These are phyloP conservation scores for Caloboletus inedulis DNA, from an alignment of 1,284 basidiomycete species.

Conservation along the genomic window DNA sequence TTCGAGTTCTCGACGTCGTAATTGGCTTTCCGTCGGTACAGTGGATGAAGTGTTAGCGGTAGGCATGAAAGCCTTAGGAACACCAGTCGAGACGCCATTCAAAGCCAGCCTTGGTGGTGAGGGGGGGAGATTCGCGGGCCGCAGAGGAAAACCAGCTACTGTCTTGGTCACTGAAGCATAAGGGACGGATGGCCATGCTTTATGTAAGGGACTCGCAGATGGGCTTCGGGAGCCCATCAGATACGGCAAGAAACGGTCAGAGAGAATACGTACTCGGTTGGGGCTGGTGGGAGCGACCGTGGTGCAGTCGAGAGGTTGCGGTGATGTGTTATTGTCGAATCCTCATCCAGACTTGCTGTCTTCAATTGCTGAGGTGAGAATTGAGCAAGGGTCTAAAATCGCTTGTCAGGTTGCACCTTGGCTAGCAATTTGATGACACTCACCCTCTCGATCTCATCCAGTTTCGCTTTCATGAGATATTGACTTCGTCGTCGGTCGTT, in stretches of 20 bases:
- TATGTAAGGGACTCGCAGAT: conserved; percentile 18
- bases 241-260: conserved; percentile 5
- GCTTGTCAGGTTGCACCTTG: conserved; percentile 5
- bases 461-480: conserved; percentile 61
- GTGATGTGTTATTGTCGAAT: conserved; percentile 22
- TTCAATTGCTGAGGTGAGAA: conserved; percentile 64
- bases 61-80: conserved; percentile 47
- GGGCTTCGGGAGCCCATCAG: conserved; percentile 15
- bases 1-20: conserved; percentile 52
- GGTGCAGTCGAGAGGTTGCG: conserved; percentile 26
- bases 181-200: conserved; percentile 49
- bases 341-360: conserved; percentile 45
- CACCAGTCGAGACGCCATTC: conserved; percentile 63
- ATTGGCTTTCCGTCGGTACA: conserved; percentile 47
- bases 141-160: conserved; percentile 16
- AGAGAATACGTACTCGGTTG: conserved; percentile 22
- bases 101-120: conserved; percentile 61
- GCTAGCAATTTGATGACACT: conserved; percentile 19
- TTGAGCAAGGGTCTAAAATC: conserved; percentile 55
- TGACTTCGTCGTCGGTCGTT: conserved; percentile 70
- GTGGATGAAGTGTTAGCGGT: conserved; percentile 28
- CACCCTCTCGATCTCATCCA: conserved; percentile 75
- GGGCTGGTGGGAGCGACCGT: conserved; percentile 8
- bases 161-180: conserved; percentile 28
- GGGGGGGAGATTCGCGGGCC: conserved; percentile 26